Percentiles rank a stretch among this genome's conserved stretches.
Evolutionary conservation across 78 protist species (phyloP).

Genomic region (Diacronema lutheri): DNA sequence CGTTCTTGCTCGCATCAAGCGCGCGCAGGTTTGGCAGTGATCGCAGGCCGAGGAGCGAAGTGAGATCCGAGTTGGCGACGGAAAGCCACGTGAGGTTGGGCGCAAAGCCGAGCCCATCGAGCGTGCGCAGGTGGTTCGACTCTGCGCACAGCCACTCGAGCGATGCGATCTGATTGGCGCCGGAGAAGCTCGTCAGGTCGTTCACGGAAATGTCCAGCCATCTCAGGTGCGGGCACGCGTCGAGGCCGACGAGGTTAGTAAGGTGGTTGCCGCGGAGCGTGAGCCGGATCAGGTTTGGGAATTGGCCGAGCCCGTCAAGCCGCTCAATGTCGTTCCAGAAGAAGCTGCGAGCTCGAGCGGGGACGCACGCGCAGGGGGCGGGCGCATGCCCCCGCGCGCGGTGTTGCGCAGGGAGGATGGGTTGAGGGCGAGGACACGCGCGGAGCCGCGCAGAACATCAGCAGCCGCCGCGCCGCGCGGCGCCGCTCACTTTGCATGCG

Average conservation of each 20-base stretch:
- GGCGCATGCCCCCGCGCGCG: too few species aligned
- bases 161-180: neutral
- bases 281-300: constrained; percentile 6
- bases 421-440: too few species aligned
- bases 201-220: constrained; percentile 12
- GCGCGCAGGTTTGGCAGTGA: too few species aligned
- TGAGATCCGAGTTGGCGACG: neutral
- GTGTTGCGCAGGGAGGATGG: too few species aligned
- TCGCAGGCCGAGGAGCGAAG: too few species aligned
- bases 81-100: constrained; percentile 23
- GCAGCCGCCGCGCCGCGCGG: too few species aligned
- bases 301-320: neutral
- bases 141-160: constrained; percentile 13
- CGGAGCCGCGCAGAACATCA: too few species aligned
- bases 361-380: too few species aligned
- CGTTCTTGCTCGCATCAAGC: too few species aligned
- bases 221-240: neutral
- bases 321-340: neutral
- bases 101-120: constrained; percentile 2
- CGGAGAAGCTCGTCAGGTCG: neutral
- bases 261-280: constrained; percentile 7
- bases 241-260: neutral
- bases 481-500: constrained; percentile 17
- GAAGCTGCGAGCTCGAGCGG: too few species aligned
- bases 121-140: neutral